phyloP scores from a whole-genome alignment of 2,329 filamentous ascomycete species.

The Fusarium brevicatenulatum region DNA sequence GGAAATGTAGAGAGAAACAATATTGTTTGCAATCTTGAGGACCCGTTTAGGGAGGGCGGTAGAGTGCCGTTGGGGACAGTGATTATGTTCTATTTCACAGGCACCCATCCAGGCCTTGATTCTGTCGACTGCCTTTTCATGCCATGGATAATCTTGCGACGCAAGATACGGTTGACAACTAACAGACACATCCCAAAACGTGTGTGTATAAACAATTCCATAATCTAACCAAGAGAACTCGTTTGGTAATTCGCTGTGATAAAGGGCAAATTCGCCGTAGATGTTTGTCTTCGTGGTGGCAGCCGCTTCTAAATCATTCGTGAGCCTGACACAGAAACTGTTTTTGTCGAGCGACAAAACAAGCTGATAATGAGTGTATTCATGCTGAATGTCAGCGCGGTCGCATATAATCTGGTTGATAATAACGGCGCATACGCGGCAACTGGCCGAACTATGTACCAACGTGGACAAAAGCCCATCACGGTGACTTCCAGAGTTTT shows the following conservation, averaged over 20 bases:
- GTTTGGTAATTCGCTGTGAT: fast-evolving
- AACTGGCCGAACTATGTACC: neutral
- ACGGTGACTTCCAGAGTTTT: fast-evolving
- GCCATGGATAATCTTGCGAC: neutral
- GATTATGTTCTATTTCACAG: neutral
- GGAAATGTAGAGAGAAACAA: too few species aligned
- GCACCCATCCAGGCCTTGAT: neutral
- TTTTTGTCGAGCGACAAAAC: fast-evolving
- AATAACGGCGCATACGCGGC: neutral
- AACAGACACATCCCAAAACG: too few species aligned
- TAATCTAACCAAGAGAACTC: neutral
- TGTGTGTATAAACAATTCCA: neutral
- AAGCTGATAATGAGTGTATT: neutral
- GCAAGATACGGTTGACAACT: fast-evolving
- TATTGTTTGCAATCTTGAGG: neutral
- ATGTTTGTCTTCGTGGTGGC: neutral
- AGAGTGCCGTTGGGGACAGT: neutral
- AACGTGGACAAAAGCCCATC: neutral
- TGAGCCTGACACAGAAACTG: neutral
- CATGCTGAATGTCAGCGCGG: neutral
- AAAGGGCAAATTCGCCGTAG: neutral
- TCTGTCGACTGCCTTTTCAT: neutral
- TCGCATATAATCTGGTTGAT: neutral
- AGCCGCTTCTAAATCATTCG: neutral
- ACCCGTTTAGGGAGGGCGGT: neutral